These are phyloP conservation scores for Aureobasidium uvarum DNA, from an alignment of 2,329 filamentous ascomycete species.

Conservation along the genomic window DNA sequence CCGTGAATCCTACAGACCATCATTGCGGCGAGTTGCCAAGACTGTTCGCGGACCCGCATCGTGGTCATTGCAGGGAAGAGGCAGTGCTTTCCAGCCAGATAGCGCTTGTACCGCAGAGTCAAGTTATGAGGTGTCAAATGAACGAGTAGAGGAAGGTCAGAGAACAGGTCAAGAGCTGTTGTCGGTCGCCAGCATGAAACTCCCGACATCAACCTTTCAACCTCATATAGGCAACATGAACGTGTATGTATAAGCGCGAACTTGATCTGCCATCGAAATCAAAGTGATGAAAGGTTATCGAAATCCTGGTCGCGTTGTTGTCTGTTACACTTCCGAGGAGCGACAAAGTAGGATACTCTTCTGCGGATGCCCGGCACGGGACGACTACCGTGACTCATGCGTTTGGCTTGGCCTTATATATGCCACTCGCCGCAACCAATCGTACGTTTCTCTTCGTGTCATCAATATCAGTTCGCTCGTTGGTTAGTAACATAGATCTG, in stretches of 20 bases:
- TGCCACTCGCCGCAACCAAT: not conserved
- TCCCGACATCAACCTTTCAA: not conserved
- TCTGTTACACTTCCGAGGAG: not conserved
- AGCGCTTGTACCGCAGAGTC: too few species aligned
- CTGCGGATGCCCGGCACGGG: not conserved
- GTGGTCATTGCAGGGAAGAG: not conserved
- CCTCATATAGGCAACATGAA: not conserved
- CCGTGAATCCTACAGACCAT: conserved; percentile 5
- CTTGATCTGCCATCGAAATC: too few species aligned
- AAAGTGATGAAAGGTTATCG: not conserved
- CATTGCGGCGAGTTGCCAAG: not conserved
- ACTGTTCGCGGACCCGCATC: not conserved
- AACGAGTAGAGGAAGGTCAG: not conserved
- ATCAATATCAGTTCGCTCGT: not conserved
- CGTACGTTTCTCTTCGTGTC: not conserved
- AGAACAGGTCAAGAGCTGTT: not conserved
- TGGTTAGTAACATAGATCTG: too few species aligned
- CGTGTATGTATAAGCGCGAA: not conserved
- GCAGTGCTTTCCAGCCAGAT: not conserved
- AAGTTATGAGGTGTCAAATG: too few species aligned
- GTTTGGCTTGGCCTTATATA: not conserved
- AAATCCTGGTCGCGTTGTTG: not conserved
- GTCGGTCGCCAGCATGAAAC: not conserved
- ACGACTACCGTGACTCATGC: not conserved
- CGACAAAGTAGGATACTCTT: not conserved